Evolutionary conservation across 257 asterid species (phyloP).

Genomic region (Salvia rosmarinus): DNA sequence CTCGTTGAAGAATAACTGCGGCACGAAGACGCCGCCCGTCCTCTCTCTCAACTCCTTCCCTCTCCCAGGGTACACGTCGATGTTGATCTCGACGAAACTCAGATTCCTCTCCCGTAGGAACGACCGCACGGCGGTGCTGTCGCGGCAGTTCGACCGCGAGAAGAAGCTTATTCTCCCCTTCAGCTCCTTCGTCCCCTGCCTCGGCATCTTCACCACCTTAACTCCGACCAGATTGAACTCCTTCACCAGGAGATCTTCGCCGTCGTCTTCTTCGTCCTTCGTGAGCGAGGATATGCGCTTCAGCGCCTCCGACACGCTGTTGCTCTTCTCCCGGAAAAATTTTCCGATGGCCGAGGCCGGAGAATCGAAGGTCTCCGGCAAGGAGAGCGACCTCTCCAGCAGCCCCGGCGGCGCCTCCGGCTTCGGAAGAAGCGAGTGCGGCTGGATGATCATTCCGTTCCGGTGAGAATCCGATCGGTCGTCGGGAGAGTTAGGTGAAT

Average conservation of each 20-base stretch:
- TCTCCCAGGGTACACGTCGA: slow-evolving; percentile 77
- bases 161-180: slow-evolving; percentile 78
- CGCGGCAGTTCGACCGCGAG: slow-evolving; percentile 88
- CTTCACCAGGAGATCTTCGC: slow-evolving; percentile 41
- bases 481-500: not conserved
- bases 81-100: slow-evolving; percentile 73
- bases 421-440: slow-evolving; percentile 71
- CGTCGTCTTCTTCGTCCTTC: slow-evolving; percentile 36
- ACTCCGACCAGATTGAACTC: slow-evolving; percentile 69
- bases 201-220: slow-evolving; percentile 59
- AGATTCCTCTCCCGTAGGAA: slow-evolving; percentile 58
- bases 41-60: slow-evolving; percentile 70
- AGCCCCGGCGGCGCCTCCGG: slow-evolving; percentile 78
- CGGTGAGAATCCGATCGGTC: slow-evolving; percentile 24
- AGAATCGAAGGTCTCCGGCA: slow-evolving; percentile 55
- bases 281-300: slow-evolving; percentile 65
- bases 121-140: slow-evolving; percentile 76
- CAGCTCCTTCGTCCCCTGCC: slow-evolving; percentile 41
- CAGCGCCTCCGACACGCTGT: slow-evolving; percentile 72
- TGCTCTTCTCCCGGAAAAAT: slow-evolving; percentile 74
- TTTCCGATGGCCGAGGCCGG: slow-evolving; percentile 78
- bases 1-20: slow-evolving; percentile 85
- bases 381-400: slow-evolving; percentile 50
- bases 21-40: slow-evolving; percentile 65
- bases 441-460: slow-evolving; percentile 36